Evolutionary conservation across 805 yeast genomes (phyloP), one percentile per base, ranked within the genome.

Genomic region (Pichia exigua): DNA sequence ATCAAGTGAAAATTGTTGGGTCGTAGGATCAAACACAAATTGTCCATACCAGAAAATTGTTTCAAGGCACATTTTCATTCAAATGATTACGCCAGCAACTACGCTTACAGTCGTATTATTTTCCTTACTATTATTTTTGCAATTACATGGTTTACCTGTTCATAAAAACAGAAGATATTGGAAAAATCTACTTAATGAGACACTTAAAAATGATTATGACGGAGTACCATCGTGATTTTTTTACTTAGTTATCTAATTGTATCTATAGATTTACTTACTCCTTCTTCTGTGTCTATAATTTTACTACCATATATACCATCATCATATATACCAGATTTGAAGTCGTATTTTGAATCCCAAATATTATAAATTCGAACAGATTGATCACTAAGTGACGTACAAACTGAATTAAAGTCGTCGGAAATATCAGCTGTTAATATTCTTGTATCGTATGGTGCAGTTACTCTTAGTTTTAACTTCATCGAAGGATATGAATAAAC

Each of bases 311-410:
- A 76, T 2, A 78, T 63, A 2, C 82, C 81, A 27, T 53, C 46
- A 46, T 65, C 66, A 50, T 60, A 64, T 24, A 59, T 62, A 1
- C 61, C 64, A 20, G 58, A 58, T 35, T 57, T 57, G 15, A 65
- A 47, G 28, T 73, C 74, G 51, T 71, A 74, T 42, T 68, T 67
- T 3, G 70, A 63, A 45, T 78, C 69, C 96, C 96, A 90, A 8
- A 89, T 57, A 47, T 81, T 75, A 65, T 85, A 88, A 44, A 90
- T 82, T 50, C 92, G 67, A 2, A 90, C 78, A 0, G 94, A 83
- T 54, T 82, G 84, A 65, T 89, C 96, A 61, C 82, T 87, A 0
- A 88, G 74, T 0, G 94, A 91, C 1, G 86, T 80, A 53, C 92
- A 85, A 0, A 90, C 69, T 1, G 81, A 71, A 13, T 74, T 69